These are phyloP conservation scores for Debaryomyces sp. DNA, from an alignment of 1,139 yeast species.

Conservation along the genomic window DNA sequence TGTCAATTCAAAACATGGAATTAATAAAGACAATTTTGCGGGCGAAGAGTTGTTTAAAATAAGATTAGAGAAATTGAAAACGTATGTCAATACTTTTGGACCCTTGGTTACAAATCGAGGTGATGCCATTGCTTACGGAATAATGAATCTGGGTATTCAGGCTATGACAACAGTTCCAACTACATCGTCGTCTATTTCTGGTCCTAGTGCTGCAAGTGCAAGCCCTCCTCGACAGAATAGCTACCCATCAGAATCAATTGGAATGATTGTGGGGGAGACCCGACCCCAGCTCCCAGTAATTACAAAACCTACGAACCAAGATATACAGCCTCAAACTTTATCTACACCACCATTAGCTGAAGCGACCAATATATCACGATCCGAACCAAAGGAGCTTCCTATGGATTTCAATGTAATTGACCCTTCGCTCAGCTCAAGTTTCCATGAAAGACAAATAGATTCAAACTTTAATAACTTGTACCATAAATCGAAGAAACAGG, in stretches of 20 bases:
- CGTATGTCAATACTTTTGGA: constrained; percentile 12
- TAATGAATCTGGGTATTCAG: constrained; percentile 8
- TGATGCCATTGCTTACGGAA: constrained; percentile 13
- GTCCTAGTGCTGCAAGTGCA: constrained; percentile 2
- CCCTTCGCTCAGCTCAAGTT: constrained; percentile 9
- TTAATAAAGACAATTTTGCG: constrained; percentile 15
- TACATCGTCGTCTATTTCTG: not conserved
- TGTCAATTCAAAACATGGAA: constrained; percentile 18
- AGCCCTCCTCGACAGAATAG: not conserved
- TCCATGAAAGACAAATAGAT: not conserved
- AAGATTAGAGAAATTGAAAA: constrained; percentile 12
- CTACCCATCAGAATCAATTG: not conserved
- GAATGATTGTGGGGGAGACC: constrained; percentile 8
- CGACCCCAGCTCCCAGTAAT: constrained; percentile 6
- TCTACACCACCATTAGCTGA: not conserved
- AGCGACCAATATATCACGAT: not conserved
- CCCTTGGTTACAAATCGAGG: constrained; percentile 17
- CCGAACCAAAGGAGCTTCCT: not conserved
- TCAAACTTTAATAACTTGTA: not conserved
- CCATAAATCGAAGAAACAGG: constrained; percentile 8
- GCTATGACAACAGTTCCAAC: not conserved
- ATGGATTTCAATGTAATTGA: constrained; percentile 9
- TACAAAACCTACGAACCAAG: not conserved
- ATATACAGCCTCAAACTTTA: not conserved
- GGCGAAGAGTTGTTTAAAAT: constrained; percentile 3